Evolutionary conservation across 2,329 filamentous ascomycete species (phyloP).

Genomic region (Sclerotinia glacialis): DNA sequence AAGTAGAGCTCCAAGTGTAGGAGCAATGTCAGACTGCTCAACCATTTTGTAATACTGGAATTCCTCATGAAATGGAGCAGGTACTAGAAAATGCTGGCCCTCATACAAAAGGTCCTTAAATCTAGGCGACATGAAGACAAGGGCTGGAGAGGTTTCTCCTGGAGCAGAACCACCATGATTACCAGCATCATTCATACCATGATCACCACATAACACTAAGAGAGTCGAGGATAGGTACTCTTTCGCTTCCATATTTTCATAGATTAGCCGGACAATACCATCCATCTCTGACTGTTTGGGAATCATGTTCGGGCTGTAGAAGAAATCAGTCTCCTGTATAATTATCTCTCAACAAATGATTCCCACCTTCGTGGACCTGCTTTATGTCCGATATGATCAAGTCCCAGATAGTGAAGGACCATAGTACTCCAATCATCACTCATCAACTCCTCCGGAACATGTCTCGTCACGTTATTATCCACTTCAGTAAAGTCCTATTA

Average conservation of each 20-base stretch:
- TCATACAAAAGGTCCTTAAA: slow-evolving; percentile 68
- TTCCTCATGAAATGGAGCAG: slow-evolving; percentile 60
- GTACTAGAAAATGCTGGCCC: slow-evolving; percentile 46
- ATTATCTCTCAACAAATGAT: background rate
- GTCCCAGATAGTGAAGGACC: slow-evolving; percentile 90
- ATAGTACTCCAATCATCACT: slow-evolving; percentile 86
- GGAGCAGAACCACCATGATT: slow-evolving; percentile 94
- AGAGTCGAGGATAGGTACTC: slow-evolving; percentile 73
- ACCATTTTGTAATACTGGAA: slow-evolving; percentile 81
- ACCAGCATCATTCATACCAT: slow-evolving; percentile 99
- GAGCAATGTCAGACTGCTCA: slow-evolving; percentile 93
- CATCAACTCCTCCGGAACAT: slow-evolving; percentile 73
- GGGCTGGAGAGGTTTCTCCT: slow-evolving; percentile 88
- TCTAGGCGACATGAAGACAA: slow-evolving; percentile 88
- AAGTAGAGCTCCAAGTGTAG: slow-evolving; percentile 80
- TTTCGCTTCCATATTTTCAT: slow-evolving; percentile 67
- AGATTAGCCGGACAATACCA: slow-evolving; percentile 71
- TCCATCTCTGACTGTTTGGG: slow-evolving; percentile 97
- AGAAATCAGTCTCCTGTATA: slow-evolving; percentile 26
- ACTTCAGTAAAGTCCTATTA: slow-evolving; percentile 92
- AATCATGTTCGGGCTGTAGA: slow-evolving; percentile 75
- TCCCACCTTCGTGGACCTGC: slow-evolving; percentile 75
- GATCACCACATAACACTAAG: slow-evolving; percentile 85
- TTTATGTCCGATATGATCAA: slow-evolving; percentile 98
- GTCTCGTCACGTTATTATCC: slow-evolving; percentile 93